Percentiles rank a stretch among this genome's conserved stretches.
Evolutionary conservation across 2,329 filamentous ascomycete species (phyloP).

Genomic region (Cryphonectria japonica): DNA sequence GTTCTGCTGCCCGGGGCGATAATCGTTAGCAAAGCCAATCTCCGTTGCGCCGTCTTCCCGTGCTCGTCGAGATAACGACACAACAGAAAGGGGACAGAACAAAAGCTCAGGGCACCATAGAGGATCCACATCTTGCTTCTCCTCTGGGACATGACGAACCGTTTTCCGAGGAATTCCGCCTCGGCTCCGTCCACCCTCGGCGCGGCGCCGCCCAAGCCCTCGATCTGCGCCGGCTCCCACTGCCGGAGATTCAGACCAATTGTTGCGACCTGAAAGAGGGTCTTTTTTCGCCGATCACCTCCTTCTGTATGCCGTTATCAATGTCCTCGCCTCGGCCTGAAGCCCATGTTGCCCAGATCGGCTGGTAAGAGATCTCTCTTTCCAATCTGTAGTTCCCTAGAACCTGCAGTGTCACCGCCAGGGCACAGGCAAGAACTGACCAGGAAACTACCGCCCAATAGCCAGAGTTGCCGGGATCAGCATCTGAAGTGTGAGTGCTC

Average conservation of each 20-base stretch:
- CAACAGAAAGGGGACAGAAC: background rate
- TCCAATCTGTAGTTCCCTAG: background rate
- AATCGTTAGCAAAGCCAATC: background rate
- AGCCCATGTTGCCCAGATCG: constrained; percentile 25
- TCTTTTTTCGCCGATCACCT: constrained; percentile 4
- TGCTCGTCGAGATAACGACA: constrained; percentile 3
- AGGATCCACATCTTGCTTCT: constrained; percentile 4
- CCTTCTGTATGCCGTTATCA: constrained; percentile 1
- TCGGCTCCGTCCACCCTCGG: constrained; percentile 19
- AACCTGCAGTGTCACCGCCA: background rate
- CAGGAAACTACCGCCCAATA: constrained; percentile 32
- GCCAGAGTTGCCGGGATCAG: constrained; percentile 51
- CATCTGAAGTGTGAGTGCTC: constrained; percentile 49
- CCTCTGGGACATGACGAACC: constrained; percentile 26
- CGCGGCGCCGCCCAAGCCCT: constrained; percentile 3
- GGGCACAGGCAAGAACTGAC: constrained; percentile 1
- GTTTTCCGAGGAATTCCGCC: constrained; percentile 6
- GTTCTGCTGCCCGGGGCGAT: background rate
- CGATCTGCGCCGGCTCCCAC: constrained; percentile 1
- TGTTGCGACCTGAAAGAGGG: background rate
- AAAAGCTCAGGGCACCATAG: background rate
- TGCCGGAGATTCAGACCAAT: constrained; percentile 18
- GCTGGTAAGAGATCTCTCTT: constrained; percentile 22
- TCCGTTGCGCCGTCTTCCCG: background rate
- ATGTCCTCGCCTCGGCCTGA: constrained; percentile 27